Evolutionary conservation across 2,329 filamentous ascomycete species (phyloP).

Genomic region (Aciculosporium take): DNA sequence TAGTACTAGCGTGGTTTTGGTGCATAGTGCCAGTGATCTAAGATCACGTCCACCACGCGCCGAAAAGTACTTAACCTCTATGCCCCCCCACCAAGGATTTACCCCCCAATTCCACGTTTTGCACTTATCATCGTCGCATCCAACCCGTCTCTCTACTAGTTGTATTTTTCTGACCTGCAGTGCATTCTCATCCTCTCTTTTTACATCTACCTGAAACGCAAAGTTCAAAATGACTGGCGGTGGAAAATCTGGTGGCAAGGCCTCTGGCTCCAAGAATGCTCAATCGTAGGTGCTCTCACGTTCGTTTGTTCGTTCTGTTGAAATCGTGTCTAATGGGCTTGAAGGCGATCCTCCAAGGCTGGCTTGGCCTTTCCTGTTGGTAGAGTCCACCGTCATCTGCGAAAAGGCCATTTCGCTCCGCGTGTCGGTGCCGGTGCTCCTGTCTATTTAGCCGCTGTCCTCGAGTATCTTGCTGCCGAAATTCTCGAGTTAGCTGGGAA

Average conservation of each 20-base stretch:
- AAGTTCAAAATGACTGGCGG: slow-evolving; percentile 95
- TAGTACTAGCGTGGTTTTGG: slow-evolving; percentile 15
- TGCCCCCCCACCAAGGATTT: slow-evolving; percentile 29
- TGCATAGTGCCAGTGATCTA: slow-evolving; percentile 29
- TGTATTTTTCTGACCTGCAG: slow-evolving; percentile 8
- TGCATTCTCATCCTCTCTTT: neutral
- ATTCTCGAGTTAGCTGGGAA: slow-evolving; percentile 98
- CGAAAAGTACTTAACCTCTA: slow-evolving; percentile 44
- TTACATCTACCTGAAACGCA: slow-evolving; percentile 12
- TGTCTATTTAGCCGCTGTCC: slow-evolving; percentile 91
- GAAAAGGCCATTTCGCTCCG: slow-evolving; percentile 99
- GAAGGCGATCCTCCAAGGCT: slow-evolving; percentile 93
- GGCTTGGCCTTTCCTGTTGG: slow-evolving; percentile 98
- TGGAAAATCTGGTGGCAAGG: slow-evolving; percentile 99
- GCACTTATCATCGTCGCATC: slow-evolving; percentile 24
- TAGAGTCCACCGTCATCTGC: slow-evolving; percentile 96
- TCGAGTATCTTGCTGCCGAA: slow-evolving; percentile 97
- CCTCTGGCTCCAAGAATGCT: slow-evolving; percentile 95
- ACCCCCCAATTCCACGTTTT: slow-evolving; percentile 18
- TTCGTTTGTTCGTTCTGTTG: neutral
- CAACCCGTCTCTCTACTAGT: slow-evolving; percentile 15
- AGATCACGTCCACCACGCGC: slow-evolving; percentile 29
- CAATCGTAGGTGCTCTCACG: slow-evolving; percentile 69
- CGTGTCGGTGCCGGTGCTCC: slow-evolving; percentile 97
- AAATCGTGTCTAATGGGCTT: neutral